Percentiles rank a stretch among this genome's conserved stretches.
Evolutionary conservation across 352 stramenopile species (phyloP).

Genomic region (Globisporangium nagaii): DNA sequence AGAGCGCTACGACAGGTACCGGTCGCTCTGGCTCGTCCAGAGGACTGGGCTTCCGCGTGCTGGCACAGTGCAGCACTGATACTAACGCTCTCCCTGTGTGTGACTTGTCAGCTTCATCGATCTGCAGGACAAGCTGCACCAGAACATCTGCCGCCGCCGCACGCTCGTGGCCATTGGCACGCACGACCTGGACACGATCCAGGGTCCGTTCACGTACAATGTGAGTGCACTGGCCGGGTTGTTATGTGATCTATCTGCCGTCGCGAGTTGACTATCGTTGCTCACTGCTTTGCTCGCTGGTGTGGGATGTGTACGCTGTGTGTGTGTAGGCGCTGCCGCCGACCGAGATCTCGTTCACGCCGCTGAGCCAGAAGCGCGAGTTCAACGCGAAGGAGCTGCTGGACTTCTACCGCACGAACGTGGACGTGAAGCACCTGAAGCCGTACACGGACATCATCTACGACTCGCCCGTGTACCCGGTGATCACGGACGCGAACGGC

Average conservation of each 20-base stretch:
- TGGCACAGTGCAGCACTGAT: too few relatives aligned
- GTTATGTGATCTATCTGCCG: too few relatives aligned
- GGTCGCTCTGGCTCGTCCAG: too few relatives aligned
- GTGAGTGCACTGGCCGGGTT: conserved; percentile 23
- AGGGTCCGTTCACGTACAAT: conserved; percentile 92
- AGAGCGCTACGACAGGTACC: conserved; percentile 92
- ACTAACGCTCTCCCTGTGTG: too few relatives aligned
- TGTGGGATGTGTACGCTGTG: too few relatives aligned
- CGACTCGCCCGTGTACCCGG: conserved; percentile 97
- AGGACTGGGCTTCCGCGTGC: too few relatives aligned
- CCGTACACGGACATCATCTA: conserved; percentile 99
- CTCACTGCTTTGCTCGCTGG: too few relatives aligned
- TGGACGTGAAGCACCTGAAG: conserved; percentile 97
- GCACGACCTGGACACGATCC: conserved; percentile 96
- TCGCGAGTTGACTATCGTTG: too few relatives aligned
- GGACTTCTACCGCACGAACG: conserved; percentile 95
- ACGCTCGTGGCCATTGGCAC: conserved; percentile 99
- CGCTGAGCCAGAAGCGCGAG: conserved; percentile 86
- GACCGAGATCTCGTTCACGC: conserved; percentile 95
- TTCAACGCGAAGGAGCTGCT: conserved; percentile 95
- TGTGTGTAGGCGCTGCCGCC: conserved; percentile 79
- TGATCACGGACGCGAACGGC: conserved; percentile 94
- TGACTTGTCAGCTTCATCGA: conserved; percentile 99
- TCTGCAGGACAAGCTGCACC: conserved; percentile 99
- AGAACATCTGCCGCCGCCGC: conserved; percentile 98